These are phyloP conservation scores for Globisporangium lucens DNA, from an alignment of 352 stramenopile species.

Conservation along the genomic window DNA sequence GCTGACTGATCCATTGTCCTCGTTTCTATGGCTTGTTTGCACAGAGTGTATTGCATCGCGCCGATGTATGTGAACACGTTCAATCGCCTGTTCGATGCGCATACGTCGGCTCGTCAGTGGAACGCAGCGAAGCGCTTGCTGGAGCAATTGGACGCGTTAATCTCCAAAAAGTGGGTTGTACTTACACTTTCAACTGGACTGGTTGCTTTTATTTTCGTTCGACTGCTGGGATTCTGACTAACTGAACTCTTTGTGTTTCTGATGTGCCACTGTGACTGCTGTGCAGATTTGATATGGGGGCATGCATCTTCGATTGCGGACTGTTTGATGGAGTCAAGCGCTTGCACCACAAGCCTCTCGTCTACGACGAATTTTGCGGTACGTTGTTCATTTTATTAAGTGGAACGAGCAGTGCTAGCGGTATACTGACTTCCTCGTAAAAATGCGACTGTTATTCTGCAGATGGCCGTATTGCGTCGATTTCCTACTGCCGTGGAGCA, in stretches of 20 bases:
- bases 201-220: neutral
- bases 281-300: conserved; percentile 67
- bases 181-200: neutral
- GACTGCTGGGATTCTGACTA: neutral
- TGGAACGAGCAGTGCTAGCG: neutral
- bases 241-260: conserved; percentile 3
- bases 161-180: conserved; percentile 52
- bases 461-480: conserved; percentile 82
- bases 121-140: conserved; percentile 71
- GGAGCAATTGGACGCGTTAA: conserved; percentile 56
- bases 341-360: conserved; percentile 74
- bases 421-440: neutral
- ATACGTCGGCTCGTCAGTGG: conserved; percentile 61
- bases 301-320: conserved; percentile 84
- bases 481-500: conserved; percentile 61
- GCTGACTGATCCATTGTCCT: neutral
- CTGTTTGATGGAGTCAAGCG: conserved; percentile 84
- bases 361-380: conserved; percentile 87
- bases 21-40: conserved; percentile 12
- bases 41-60: conserved; percentile 73
- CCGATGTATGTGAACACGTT: conserved; percentile 80
- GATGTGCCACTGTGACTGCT: neutral
- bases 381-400: conserved; percentile 13
- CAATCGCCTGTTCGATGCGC: conserved; percentile 62
- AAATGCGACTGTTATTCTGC: conserved; percentile 2